phyloP scores from a whole-genome alignment of 768 basidiomycete species.

The Boletus sp. region DNA sequence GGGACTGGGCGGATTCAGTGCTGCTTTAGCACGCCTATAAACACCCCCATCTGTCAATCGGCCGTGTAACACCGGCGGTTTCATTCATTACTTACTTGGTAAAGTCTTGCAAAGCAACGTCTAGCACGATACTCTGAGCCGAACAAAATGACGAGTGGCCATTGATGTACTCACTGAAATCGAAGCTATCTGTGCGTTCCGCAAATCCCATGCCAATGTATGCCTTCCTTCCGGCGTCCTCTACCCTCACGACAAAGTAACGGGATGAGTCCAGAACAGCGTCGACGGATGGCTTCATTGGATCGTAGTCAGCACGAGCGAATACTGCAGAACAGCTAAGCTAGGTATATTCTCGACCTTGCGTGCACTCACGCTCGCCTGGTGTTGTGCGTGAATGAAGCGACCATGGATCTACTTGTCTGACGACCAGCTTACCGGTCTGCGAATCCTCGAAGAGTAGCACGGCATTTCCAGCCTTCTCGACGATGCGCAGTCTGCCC shows the following conservation, averaged over 20 bases:
- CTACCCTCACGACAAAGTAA: constrained; percentile 91
- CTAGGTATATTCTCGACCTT: constrained; percentile 7
- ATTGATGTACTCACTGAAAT: constrained; percentile 66
- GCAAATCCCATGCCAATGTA: constrained; percentile 93
- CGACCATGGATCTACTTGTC: neutral
- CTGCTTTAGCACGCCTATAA: constrained; percentile 59
- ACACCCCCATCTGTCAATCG: neutral
- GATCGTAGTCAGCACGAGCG: constrained; percentile 81
- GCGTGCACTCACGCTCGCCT: constrained; percentile 63
- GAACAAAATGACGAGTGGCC: neutral
- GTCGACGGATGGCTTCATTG: constrained; percentile 79
- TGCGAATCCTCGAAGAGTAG: constrained; percentile 78
- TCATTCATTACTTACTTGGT: constrained; percentile 53
- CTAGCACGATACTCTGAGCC: constrained; percentile 36
- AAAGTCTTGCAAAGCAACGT: constrained; percentile 84
- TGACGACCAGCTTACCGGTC: constrained; percentile 53
- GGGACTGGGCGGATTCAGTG: constrained; percentile 50
- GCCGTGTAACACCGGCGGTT: neutral
- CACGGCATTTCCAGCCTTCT: constrained; percentile 63
- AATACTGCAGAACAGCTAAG: constrained; percentile 55
- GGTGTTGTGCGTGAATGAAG: constrained; percentile 1
- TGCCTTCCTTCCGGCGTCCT: constrained; percentile 83
- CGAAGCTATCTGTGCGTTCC: constrained; percentile 86
- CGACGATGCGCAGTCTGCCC: constrained; percentile 81
- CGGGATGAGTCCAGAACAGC: constrained; percentile 94